Evolutionary conservation across 1,284 basidiomycete species (phyloP), one percentile per base, ranked within the genome.

Genomic region (Pseudozyma pruni): DNA sequence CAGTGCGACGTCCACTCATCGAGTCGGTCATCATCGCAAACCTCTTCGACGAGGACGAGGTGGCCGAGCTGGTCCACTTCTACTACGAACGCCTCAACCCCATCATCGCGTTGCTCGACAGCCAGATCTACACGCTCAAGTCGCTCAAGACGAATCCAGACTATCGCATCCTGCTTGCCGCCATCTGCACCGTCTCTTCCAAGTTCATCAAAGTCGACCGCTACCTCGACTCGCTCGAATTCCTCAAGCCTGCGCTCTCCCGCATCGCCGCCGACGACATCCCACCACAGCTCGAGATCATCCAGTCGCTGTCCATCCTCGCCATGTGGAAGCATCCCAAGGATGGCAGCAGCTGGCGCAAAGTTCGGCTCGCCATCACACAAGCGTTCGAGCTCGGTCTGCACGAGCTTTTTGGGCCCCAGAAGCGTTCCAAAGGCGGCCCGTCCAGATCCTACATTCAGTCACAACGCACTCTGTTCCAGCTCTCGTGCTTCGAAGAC

Each of bases 261-360:
- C 91, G 34, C 89, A 88, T 33, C 86, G 90, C 66, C 89, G 48
- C 87, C 13, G 71, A 61, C 29, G 89, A 75, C 87, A 88, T 17
- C 84, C 89, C 34, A 89, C 90, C 11, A 90, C 92, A 79, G 86
- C 87, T 32, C 90, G 92, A 72, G 86, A 85, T 29, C 89, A 87
- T 87, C 89, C 91, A 93, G 82, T 90, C 91, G 27, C 91, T 91
- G 80, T 89, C 90, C 10, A 91, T 91, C 74, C 85, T 93, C 53
- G 91, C 89, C 34, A 93, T 93, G 83, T 93, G 92, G 92, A 90
- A 87, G 83, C 90, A 83, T 41, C 78, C 83, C 14, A 77, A 79
- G 41, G 84, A 84, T 48, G 74, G 75, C 10, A 81, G 80, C 22
- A 75, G 76, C 17, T 84, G 83, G 83, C 66, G 82, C 31, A 79